A percentile compares a stretch with the other conserved stretches of the same genome.
Conservation (phyloP, 2,329 filamentous ascomycete species). For the Aureobasidium melanogenum region DNA sequence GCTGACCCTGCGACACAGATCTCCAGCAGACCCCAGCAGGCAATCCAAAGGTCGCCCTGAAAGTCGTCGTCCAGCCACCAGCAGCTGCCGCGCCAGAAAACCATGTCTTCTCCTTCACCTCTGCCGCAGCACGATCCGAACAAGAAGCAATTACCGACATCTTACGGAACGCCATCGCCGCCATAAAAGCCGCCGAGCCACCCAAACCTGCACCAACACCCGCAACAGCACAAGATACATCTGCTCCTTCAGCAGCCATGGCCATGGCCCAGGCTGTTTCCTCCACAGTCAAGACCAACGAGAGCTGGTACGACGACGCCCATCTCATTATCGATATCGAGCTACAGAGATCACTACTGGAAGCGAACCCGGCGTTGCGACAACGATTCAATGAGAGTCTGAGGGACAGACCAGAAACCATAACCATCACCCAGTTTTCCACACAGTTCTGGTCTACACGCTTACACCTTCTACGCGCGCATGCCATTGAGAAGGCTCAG, state of each 20-base stretch:
- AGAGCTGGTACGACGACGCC: conserved; percentile 71
- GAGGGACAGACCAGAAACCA: conserved; percentile 71
- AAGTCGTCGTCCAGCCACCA: conserved; percentile 69
- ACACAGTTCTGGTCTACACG: conserved; percentile 91
- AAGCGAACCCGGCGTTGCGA: conserved; percentile 64
- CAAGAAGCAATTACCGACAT: conserved; percentile 78
- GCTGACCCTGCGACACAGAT: conserved; percentile 44
- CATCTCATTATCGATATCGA: conserved; percentile 68
- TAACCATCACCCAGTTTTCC: conserved; percentile 74
- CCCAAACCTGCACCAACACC: conserved; percentile 27
- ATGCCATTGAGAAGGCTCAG: conserved; percentile 83
- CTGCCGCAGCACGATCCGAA: conserved; percentile 64
- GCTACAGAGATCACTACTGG: conserved; percentile 81
- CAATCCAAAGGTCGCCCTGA: conserved; percentile 86
- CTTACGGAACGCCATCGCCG: conserved; percentile 68
- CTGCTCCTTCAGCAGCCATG: conserved; percentile 58
- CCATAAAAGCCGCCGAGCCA: conserved; percentile 47
- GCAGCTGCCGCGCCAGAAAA: conserved; percentile 52
- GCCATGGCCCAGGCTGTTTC: conserved; percentile 65
- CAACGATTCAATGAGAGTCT: conserved; percentile 83
- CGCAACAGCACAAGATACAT: conserved; percentile 22
- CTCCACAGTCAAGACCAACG: conserved; percentile 35
- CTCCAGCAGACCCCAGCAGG: conserved; percentile 88
- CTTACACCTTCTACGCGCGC: conserved; percentile 73
- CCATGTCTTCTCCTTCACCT: conserved; percentile 86